These are phyloP conservation scores for Colletotrichum simmondsii DNA, from an alignment of 2,329 filamentous ascomycete genomes.

Conservation along the genomic window DNA sequence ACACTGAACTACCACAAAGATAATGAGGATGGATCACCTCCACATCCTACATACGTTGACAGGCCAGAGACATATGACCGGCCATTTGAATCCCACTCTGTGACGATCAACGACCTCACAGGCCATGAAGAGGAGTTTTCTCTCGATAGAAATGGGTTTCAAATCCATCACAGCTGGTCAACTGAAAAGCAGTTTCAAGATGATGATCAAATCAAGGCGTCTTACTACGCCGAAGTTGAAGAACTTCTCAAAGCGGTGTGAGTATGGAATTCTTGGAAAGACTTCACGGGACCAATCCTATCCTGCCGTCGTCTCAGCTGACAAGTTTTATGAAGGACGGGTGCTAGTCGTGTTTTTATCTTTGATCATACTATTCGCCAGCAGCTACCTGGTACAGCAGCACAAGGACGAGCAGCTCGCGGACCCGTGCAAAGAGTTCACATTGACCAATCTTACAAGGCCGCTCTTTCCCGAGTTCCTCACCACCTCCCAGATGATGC, in stretches of 20 bases:
- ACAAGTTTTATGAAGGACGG: conserved; percentile 56
- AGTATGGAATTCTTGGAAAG: conserved; percentile 29
- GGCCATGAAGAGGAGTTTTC: conserved; percentile 48
- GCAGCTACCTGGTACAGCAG: conserved; percentile 58
- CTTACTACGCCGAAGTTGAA: conserved; percentile 81
- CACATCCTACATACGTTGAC: conserved; percentile 47
- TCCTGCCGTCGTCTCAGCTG: not conserved
- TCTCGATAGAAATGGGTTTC: conserved; percentile 52
- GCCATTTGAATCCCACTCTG: conserved; percentile 40
- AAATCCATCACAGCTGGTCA: conserved; percentile 43
- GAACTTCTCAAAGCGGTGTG: conserved; percentile 70
- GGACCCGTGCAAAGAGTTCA: conserved; percentile 63
- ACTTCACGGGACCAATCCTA: too few species aligned
- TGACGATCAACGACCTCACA: conserved; percentile 48
- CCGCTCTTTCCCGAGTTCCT: conserved; percentile 51
- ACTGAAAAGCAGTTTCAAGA: conserved; percentile 55
- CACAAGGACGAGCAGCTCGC: conserved; percentile 51
- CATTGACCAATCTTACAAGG: conserved; percentile 63
- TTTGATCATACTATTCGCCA: conserved; percentile 71
- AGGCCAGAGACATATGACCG: conserved; percentile 47
- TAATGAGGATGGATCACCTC: conserved; percentile 53
- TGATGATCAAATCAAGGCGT: conserved; percentile 69
- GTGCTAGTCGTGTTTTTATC: conserved; percentile 65
- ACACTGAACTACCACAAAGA: conserved; percentile 52
- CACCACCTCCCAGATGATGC: conserved; percentile 59